Evolutionary conservation across 345 rosid species (phyloP), one percentile per base, ranked within the genome.

Genomic region (Lepidium didymum): DNA sequence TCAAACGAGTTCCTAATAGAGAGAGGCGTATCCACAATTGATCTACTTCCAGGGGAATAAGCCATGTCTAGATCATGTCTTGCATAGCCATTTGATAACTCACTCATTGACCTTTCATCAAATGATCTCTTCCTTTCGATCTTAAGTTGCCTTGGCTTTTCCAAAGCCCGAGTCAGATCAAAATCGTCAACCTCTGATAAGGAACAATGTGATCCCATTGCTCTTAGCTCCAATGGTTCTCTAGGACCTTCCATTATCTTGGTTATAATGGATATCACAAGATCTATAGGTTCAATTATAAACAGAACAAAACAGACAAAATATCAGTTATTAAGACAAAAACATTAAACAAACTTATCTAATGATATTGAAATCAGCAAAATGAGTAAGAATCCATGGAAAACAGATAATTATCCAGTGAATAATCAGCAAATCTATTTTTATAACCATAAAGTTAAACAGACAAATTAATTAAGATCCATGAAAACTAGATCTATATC

Each of bases 101-200:
- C 99, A 10, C 99, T 89, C 10, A 93, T 61, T 3, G 98, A 93
- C 66, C 99, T 87, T 83, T 93, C 98, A 18, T 93, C 97, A 60
- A 86, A 93, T 0, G 98, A 93, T 76, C 96, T 87, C 80, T 93
- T 77, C 80, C 99, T 73, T 77, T 93, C 97, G 6, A 91, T 93
- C 74, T 87, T 91, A 56, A 93, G 81, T 19, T 58, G 46, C 81
- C 77, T 86, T 0, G 99, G 99, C 84, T 84, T 89, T 56, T 91
- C 91, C 35, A 89, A 91, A 12, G 90, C 88, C 56, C 92, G 89
- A 9, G 88, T 80, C 18, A 94, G 86, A 75, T 91, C 95, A 6
- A 68, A 84, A 68, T 94, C 99, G 23, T 83, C 86, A 83, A 84
- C 80, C 12, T 89, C 97, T 0, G 87, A 74, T 64, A 89, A 77